Conservation (phyloP, 345 rosid genomes). For the Erucastrum elatum region DNA sequence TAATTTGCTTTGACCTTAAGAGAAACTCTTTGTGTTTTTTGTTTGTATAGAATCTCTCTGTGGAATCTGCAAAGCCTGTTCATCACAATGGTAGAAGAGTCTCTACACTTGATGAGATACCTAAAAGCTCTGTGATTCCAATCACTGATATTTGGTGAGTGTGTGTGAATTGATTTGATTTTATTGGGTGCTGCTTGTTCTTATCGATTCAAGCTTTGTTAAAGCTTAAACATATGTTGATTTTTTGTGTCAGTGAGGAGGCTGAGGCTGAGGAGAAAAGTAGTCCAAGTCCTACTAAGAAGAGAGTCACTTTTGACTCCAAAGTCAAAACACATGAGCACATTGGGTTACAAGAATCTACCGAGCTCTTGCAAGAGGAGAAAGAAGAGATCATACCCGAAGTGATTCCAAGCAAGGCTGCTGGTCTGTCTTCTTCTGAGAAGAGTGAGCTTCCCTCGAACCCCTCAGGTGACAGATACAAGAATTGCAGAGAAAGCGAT, state of each 20-base stretch:
- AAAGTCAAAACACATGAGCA: constrained; percentile 67
- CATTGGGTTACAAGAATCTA: constrained; percentile 46
- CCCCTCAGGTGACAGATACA: constrained; percentile 58
- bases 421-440: constrained; percentile 48
- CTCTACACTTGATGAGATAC: constrained; percentile 34
- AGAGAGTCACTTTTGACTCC: constrained; percentile 81
- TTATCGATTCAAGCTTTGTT: constrained; percentile 6
- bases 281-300: constrained; percentile 43
- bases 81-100: constrained; percentile 32
- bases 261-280: constrained; percentile 43
- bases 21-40: neutral
- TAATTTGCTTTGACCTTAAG: neutral
- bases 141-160: constrained; percentile 48
- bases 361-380: constrained; percentile 36
- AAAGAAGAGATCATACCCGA: constrained; percentile 37
- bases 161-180: neutral
- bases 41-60: constrained; percentile 25
- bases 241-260: constrained; percentile 37
- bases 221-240: constrained; percentile 3
- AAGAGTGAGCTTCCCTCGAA: constrained; percentile 46
- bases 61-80: constrained; percentile 23
- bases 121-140: constrained; percentile 34
- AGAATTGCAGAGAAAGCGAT: constrained; percentile 70
- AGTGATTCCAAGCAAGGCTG: constrained; percentile 39
- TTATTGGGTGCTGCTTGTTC: neutral